Evolutionary conservation across 768 basidiomycete species (phyloP).

Genomic region (Xanthoconium stramineum): DNA sequence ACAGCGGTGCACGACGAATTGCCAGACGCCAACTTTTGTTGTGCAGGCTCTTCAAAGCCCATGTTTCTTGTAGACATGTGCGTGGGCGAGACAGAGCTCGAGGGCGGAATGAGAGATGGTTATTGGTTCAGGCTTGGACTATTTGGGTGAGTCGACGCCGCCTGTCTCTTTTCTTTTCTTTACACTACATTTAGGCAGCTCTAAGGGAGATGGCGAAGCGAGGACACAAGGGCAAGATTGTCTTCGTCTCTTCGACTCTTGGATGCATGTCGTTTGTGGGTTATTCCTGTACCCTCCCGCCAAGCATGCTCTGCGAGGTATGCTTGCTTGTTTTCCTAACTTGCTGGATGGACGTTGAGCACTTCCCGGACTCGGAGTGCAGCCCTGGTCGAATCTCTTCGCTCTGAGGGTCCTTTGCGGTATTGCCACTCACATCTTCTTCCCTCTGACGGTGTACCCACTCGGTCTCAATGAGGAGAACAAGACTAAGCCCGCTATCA

Average conservation of each 20-base stretch:
- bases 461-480: slow-evolving; percentile 79
- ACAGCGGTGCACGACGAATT: slow-evolving; percentile 51
- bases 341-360: background rate
- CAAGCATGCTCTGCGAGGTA: slow-evolving; percentile 85
- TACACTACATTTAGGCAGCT: background rate
- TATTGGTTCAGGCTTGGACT: slow-evolving; percentile 47
- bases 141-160: slow-evolving; percentile 34
- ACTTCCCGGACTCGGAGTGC: no score
- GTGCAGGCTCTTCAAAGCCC: slow-evolving; percentile 72
- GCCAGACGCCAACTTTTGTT: slow-evolving; percentile 77
- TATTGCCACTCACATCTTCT: slow-evolving; percentile 76
- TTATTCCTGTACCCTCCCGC: slow-evolving; percentile 76
- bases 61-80: slow-evolving; percentile 71
- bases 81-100: slow-evolving; percentile 55
- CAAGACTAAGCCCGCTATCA: slow-evolving; percentile 71
- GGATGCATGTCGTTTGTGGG: slow-evolving; percentile 77
- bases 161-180: background rate
- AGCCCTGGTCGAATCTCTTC: slow-evolving; percentile 84
- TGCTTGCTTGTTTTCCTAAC: background rate
- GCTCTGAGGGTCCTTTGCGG: slow-evolving; percentile 77
- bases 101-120: slow-evolving; percentile 35
- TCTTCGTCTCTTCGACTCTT: slow-evolving; percentile 72
- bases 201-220: no score
- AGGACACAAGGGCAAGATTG: slow-evolving; percentile 57
- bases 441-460: slow-evolving; percentile 77